Evolutionary conservation across 371 early-diverging fungal species (phyloP).

Genomic region (Capniomyces stellatus): DNA sequence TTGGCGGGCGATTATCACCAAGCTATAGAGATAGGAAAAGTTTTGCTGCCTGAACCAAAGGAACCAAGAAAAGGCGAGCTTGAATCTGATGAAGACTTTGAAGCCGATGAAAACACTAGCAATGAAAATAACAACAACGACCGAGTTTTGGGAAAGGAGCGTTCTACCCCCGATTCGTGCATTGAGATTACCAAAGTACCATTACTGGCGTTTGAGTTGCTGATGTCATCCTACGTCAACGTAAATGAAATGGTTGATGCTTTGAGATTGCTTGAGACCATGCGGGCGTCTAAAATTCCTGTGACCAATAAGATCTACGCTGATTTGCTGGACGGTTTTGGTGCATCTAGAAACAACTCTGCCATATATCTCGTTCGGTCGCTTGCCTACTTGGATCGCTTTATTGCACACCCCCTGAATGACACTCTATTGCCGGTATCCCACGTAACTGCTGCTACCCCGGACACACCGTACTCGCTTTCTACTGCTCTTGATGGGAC

Average conservation of each 20-base stretch:
- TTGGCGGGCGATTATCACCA: not conserved
- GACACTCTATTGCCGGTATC: too few relatives aligned
- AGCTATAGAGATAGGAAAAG: not conserved
- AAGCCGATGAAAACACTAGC: too few relatives aligned
- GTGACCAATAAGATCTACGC: not conserved
- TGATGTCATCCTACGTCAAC: not conserved
- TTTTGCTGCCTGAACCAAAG: not conserved
- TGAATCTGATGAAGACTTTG: too few relatives aligned
- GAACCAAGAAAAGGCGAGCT: not conserved
- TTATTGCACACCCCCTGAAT: slow-evolving; percentile 8
- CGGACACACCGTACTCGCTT: too few relatives aligned
- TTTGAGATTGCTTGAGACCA: not conserved
- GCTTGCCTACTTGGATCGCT: slow-evolving; percentile 21
- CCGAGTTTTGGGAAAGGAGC: too few relatives aligned
- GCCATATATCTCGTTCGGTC: slow-evolving; percentile 16
- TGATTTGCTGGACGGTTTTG: not conserved
- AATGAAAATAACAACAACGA: too few relatives aligned
- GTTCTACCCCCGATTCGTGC: not conserved
- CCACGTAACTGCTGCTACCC: too few relatives aligned
- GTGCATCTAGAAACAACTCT: not conserved
- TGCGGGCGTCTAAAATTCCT: not conserved
- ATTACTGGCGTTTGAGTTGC: not conserved
- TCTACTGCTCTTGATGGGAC: too few relatives aligned
- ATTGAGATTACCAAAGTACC: not conserved
- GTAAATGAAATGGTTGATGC: not conserved